phyloP scores from a whole-genome alignment of 2,329 filamentous ascomycete species.

The Talaromyces sp. region DNA sequence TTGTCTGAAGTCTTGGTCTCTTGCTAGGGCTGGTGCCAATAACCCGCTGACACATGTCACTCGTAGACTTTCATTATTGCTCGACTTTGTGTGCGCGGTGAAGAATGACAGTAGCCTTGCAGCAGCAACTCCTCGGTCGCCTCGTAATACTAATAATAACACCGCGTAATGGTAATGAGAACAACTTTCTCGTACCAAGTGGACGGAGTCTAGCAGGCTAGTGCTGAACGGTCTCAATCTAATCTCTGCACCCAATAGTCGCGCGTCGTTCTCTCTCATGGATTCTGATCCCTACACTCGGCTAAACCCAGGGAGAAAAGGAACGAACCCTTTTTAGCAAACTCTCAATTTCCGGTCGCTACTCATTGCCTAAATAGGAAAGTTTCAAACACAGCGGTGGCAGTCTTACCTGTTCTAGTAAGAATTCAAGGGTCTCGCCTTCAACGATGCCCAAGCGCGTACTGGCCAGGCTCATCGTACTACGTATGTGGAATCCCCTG shows the following conservation, averaged over 20 bases:
- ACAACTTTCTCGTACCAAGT: neutral
- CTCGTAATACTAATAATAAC: neutral
- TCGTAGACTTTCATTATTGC: neutral
- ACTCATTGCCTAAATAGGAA: neutral
- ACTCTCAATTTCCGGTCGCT: neutral
- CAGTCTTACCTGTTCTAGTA: neutral
- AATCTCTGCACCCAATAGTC: neutral
- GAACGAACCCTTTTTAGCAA: neutral
- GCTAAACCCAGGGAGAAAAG: neutral
- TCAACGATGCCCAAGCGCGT: neutral
- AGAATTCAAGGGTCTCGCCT: neutral
- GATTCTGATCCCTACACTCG: neutral
- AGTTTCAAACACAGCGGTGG: neutral
- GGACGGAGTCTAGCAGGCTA: neutral
- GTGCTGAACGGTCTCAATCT: neutral
- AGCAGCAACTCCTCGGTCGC: too few relatives aligned
- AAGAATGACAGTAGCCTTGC: neutral
- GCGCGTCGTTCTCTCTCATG: neutral
- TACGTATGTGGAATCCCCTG: neutral
- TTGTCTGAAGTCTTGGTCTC: neutral
- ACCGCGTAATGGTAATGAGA: too few relatives aligned
- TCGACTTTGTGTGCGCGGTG: neutral
- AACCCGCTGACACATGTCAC: neutral
- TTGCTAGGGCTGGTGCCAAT: neutral
- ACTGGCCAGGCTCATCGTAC: neutral